A percentile compares a stretch with the other conserved stretches of the same genome.
These are phyloP conservation scores for Cryphonectria naterciae DNA, from an alignment of 2,329 filamentous ascomycete species.

Conservation along the genomic window DNA sequence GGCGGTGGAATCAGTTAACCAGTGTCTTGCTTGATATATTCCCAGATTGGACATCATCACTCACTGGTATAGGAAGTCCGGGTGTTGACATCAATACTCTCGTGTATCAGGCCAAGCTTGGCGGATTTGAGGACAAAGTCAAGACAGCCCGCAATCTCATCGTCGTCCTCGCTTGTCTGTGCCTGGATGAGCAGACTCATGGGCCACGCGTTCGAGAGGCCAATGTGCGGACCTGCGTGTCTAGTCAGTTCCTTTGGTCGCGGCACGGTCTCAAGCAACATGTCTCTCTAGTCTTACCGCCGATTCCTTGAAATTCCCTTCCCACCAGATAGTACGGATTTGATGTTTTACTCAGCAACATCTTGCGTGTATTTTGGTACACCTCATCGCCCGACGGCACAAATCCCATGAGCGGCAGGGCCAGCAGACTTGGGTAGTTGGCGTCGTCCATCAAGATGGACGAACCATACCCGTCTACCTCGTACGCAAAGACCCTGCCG, in stretches of 20 bases:
- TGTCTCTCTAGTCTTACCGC: slow-evolving; percentile 58
- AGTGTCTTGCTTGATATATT: neutral
- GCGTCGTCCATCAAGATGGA: slow-evolving; percentile 87
- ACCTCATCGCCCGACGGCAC: slow-evolving; percentile 65
- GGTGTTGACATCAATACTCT: slow-evolving; percentile 83
- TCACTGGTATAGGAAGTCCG: slow-evolving; percentile 71
- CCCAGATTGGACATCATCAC: slow-evolving; percentile 34
- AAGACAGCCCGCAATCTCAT: slow-evolving; percentile 77
- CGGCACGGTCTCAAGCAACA: too few species aligned
- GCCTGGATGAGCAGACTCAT: slow-evolving; percentile 93
- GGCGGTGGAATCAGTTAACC: slow-evolving; percentile 27
- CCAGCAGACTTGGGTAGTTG: slow-evolving; percentile 80
- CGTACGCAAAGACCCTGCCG: slow-evolving; percentile 81
- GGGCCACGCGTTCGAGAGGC: slow-evolving; percentile 90
- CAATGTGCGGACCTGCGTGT: slow-evolving; percentile 67
- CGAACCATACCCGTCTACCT: slow-evolving; percentile 86
- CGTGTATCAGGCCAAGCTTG: slow-evolving; percentile 81
- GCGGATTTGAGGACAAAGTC: slow-evolving; percentile 75
- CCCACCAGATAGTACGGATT: slow-evolving; percentile 92
- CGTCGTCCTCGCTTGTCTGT: slow-evolving; percentile 82
- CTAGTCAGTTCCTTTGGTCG: slow-evolving; percentile 20
- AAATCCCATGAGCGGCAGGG: slow-evolving; percentile 80
- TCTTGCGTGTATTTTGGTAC: slow-evolving; percentile 85
- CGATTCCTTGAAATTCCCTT: slow-evolving; percentile 80
- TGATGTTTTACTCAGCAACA: slow-evolving; percentile 71